Conservation (phyloP, 495 filamentous ascomycete species). For the Penicillium longicatenatum region DNA sequence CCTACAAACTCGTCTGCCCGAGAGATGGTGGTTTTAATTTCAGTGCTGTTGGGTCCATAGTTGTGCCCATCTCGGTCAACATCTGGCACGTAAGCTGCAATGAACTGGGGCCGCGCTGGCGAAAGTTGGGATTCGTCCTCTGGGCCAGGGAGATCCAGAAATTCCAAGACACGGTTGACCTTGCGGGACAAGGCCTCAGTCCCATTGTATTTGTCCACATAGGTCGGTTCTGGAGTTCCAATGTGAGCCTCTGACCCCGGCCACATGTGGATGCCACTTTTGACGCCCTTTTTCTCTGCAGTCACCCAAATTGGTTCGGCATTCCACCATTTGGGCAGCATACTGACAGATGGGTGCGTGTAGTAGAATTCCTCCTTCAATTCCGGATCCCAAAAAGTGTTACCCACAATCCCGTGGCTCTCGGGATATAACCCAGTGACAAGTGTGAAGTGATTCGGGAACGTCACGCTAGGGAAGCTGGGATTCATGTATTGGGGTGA, state of each 20-base stretch:
- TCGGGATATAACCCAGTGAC: conserved; percentile 92
- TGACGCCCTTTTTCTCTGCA: conserved; percentile 75
- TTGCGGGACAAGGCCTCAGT: conserved; percentile 73
- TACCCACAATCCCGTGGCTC: conserved; percentile 89
- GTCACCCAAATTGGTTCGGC: conserved; percentile 94
- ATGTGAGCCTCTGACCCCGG: conserved; percentile 86
- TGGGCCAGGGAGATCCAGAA: conserved; percentile 77
- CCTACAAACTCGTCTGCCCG: conserved; percentile 80
- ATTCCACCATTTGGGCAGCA: conserved; percentile 89
- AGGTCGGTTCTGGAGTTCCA: conserved; percentile 64
- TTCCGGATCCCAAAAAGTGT: conserved; percentile 87
- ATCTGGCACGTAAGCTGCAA: conserved; percentile 92
- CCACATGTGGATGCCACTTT: conserved; percentile 95
- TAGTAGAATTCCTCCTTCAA: conserved; percentile 83
- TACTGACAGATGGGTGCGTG: conserved; percentile 68
- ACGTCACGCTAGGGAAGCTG: conserved; percentile 94
- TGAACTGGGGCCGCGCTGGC: conserved; percentile 73
- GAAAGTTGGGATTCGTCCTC: conserved; percentile 43
- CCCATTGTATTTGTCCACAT: conserved; percentile 81
- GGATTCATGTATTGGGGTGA: conserved; percentile 90
- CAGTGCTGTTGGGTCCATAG: conserved; percentile 92
- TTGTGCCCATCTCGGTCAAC: conserved; percentile 84
- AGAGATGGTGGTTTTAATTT: conserved; percentile 73
- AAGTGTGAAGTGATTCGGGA: conserved; percentile 96
- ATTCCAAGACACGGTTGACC: conserved; percentile 71